These are phyloP conservation scores for Verticillium dahliae DNA, from an alignment of 2,329 filamentous ascomycete species.

Conservation along the genomic window DNA sequence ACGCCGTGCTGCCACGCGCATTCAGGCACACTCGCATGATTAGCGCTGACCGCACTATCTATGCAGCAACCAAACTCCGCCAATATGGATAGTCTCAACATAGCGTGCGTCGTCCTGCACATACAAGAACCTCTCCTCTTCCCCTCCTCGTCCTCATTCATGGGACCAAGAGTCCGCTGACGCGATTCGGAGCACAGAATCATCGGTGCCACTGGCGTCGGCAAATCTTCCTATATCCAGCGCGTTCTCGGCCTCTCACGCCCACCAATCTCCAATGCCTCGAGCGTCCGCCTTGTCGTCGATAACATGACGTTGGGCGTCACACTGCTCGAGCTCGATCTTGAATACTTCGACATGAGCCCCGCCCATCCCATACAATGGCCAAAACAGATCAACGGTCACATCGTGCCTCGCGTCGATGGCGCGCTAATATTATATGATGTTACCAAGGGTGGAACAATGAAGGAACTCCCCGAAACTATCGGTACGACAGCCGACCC, in stretches of 20 bases:
- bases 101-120: conserved; percentile 30
- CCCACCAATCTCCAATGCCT: conserved; percentile 46
- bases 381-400: conserved; percentile 63
- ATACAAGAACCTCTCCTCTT: neutral
- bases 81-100: conserved; percentile 55
- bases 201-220: conserved; percentile 59
- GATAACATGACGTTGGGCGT: conserved; percentile 53
- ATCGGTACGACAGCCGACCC: conserved; percentile 49
- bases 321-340: conserved; percentile 58
- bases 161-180: neutral
- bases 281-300: conserved; percentile 50
- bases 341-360: conserved; percentile 57
- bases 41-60: conserved; percentile 10
- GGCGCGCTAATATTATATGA: conserved; percentile 84
- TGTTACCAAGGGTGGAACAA: conserved; percentile 70
- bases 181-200: conserved; percentile 23
- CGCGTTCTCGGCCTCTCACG: conserved; percentile 49
- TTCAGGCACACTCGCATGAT: conserved; percentile 7
- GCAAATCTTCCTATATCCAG: conserved; percentile 64
- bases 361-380: conserved; percentile 54
- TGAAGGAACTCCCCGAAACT: conserved; percentile 67
- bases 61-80: conserved; percentile 10
- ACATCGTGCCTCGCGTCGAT: conserved; percentile 69
- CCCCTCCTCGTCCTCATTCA: neutral
- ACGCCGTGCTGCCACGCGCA: conserved; percentile 17